These are phyloP conservation scores for Fusarium odoratissimum DNA, from an alignment of 2,329 filamentous ascomycete species.

Conservation along the genomic window DNA sequence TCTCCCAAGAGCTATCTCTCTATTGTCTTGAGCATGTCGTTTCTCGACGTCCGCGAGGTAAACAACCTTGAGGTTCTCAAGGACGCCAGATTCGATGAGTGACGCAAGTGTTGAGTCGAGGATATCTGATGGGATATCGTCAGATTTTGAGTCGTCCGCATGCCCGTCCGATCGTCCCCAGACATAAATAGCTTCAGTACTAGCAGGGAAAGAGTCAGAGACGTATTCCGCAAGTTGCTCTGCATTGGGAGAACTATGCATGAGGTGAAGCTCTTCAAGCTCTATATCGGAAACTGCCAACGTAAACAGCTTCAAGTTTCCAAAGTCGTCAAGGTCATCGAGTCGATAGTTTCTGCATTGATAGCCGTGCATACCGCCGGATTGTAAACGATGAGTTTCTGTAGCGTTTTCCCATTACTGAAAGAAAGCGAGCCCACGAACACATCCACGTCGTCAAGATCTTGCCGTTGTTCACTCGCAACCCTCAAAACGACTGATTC, in stretches of 20 bases:
- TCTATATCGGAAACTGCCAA: conserved; percentile 1
- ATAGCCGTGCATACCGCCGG: neutral
- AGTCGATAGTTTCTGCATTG: neutral
- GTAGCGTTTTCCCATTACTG: neutral
- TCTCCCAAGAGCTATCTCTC: fast-evolving
- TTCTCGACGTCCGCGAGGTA: conserved; percentile 25
- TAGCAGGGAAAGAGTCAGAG: neutral
- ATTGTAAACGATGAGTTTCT: conserved; percentile 23
- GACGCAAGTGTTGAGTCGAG: conserved; percentile 10
- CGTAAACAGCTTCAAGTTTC: neutral
- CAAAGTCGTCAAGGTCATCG: fast-evolving
- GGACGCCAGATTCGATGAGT: neutral
- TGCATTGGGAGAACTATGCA: fast-evolving
- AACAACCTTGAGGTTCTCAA: conserved; percentile 9
- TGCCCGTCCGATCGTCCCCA: neutral
- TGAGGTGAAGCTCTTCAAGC: neutral
- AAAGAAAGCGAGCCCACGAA: neutral
- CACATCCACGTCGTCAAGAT: neutral
- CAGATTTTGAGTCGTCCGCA: fast-evolving
- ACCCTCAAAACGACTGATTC: conserved; percentile 2
- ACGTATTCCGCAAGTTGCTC: neutral
- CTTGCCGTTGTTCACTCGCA: fast-evolving
- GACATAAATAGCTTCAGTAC: conserved; percentile 16
- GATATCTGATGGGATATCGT: neutral
- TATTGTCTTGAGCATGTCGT: neutral